phyloP scores from a whole-genome alignment of 2,329 filamentous ascomycete genomes.

The Beauveria asiatica region DNA sequence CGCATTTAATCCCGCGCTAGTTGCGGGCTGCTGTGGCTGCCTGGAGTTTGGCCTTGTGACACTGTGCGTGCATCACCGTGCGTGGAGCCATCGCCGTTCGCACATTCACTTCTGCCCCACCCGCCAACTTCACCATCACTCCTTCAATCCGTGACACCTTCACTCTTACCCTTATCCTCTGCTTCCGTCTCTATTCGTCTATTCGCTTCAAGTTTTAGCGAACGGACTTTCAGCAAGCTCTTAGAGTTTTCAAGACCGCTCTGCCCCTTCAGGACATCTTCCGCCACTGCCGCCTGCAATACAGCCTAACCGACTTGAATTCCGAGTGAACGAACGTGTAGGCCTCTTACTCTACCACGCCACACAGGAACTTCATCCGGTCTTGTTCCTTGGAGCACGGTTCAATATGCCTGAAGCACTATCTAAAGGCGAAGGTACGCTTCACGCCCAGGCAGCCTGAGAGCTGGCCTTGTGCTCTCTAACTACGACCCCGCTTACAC shows the following conservation, averaged over 20 bases:
- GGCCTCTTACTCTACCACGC: neutral
- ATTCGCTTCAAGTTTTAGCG: conserved; percentile 3
- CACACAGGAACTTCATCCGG: neutral
- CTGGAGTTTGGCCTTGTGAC: conserved; percentile 9
- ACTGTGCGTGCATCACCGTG: conserved; percentile 3
- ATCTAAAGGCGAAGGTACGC: conserved; percentile 1
- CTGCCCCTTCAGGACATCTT: neutral
- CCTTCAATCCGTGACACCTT: neutral
- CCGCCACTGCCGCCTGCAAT: neutral
- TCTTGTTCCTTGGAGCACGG: neutral
- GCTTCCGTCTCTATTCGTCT: neutral
- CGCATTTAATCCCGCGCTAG: neutral
- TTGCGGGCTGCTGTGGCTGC: neutral
- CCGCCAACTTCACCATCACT: conserved; percentile 17
- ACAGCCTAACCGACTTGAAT: neutral
- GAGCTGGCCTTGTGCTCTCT: neutral
- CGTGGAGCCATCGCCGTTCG: conserved; percentile 4
- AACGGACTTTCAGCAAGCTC: too few species aligned
- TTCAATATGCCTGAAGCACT: neutral
- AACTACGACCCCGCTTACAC: neutral
- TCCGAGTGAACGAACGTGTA: neutral
- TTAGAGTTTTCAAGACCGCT: neutral
- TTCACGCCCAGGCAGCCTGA: neutral
- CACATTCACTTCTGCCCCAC: conserved; percentile 21
- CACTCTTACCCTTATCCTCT: conserved; percentile 13